Base-by-base conservation (phyloP, 495 filamentous ascomycete genomes). In the Geoglossum glabrum region DNA sequence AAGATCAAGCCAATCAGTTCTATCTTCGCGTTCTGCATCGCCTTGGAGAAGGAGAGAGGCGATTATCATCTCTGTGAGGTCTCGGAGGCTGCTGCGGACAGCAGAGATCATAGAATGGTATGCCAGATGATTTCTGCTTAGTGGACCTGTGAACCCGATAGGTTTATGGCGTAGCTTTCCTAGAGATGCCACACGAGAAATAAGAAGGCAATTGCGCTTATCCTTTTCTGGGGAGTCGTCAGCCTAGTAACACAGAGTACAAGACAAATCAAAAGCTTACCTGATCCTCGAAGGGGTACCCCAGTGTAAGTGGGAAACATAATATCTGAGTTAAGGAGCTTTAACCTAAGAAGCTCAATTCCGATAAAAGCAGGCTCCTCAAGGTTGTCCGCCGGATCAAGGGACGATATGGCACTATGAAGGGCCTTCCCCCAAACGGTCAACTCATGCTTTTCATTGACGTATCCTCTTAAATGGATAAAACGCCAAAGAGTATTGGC, bases 131-230 rank as follows among this genome's bases (percentile, higher is more conserved):
- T 92, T 86, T 65, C 90, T 82, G 73, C 86, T 95, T 0, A 99
- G 74, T 0, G 92, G 92, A 0, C 92, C 92, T 26, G 92, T 96
- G 69, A 95, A 99, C 26, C 93, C 90, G 63, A 90, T 89, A 6
- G 76, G 71, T 61, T 86, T 77, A 65, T 99, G 92, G 31, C 80
- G 79, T 26, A 99, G 72, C 62, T 84, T 85, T 50, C 83, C 80
- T 61, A 97, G 74, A 54, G 82, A 87, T 15, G 90, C 84, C 57
- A 92, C 83, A 43, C 90, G 83, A 58, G 86, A 87, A 60, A 96
- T 79, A 31, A 96, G 76, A 60, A 90, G 74, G 40, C 85, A 80
- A 69, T 82, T 82, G 10, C 72, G 69, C 65, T 82, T 84, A 62
- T 90, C 76, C 33, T 74, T 72, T 33, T 80, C 78, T 80, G 47